Conservation (phyloP, 495 filamentous ascomycete species). For the Peziza echinospora region DNA sequence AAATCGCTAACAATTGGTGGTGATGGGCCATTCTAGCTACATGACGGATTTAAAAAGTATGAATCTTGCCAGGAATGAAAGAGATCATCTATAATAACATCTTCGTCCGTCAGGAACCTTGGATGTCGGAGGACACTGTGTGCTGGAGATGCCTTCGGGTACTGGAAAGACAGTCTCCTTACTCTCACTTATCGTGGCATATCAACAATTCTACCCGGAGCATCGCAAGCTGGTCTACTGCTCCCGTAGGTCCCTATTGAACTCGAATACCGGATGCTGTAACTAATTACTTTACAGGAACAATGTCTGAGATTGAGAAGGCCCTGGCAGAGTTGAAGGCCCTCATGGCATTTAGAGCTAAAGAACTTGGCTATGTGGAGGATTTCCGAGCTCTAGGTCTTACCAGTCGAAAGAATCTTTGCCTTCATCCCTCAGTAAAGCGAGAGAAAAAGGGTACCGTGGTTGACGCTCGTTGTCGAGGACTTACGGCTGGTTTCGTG, state of each 20-base stretch:
- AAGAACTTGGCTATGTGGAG: conserved; percentile 69
- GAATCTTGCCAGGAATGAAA: too few species aligned
- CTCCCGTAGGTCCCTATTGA: conserved; percentile 42
- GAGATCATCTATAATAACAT: conserved; percentile 2
- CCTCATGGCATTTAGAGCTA: conserved; percentile 78
- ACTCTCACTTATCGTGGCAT: conserved; percentile 85
- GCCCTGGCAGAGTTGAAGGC: conserved; percentile 76
- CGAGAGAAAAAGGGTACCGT: conserved; percentile 83
- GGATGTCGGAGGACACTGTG: conserved; percentile 83
- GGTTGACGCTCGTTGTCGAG: conserved; percentile 86
- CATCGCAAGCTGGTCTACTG: conserved; percentile 95
- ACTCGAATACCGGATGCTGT: conserved; percentile 16
- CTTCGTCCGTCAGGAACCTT: conserved; percentile 73
- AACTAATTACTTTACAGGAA: conserved; percentile 24
- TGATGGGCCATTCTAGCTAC: too few species aligned
- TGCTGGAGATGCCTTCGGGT: conserved; percentile 99
- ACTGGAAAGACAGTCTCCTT: conserved; percentile 96
- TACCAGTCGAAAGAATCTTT: conserved; percentile 93
- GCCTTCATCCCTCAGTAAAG: conserved; percentile 85
- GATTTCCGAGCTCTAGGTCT: conserved; percentile 82
- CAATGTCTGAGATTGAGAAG: conserved; percentile 91
- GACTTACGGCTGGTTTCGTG: conserved; percentile 87
- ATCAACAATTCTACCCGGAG: conserved; percentile 77
- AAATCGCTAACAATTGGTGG: too few species aligned
- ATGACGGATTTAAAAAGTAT: conserved; percentile 93